Percentiles rank a stretch among this genome's conserved stretches.
Evolutionary conservation across 2,329 filamentous ascomycete species (phyloP).

Genomic region (Gremmenia infestans): DNA sequence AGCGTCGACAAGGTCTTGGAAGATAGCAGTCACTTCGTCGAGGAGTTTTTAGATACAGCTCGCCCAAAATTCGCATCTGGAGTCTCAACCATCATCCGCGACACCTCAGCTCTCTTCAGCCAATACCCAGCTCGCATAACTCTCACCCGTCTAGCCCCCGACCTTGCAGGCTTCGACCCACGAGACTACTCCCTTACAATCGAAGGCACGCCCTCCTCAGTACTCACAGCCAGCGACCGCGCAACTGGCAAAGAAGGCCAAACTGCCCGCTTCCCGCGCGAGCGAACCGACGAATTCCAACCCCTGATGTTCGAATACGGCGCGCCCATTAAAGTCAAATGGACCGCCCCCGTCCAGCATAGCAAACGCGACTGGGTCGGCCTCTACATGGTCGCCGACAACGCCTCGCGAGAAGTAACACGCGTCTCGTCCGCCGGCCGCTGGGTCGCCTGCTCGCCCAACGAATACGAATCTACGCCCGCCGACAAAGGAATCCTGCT

Average conservation of each 20-base stretch:
- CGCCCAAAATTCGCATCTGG: conserved; percentile 81
- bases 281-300: conserved; percentile 56
- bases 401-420: conserved; percentile 77
- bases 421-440: conserved; percentile 80
- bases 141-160: conserved; percentile 72
- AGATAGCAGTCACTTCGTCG: conserved; percentile 81
- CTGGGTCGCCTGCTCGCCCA: conserved; percentile 78
- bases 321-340: conserved; percentile 80
- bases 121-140: conserved; percentile 83
- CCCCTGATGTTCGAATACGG: conserved; percentile 84
- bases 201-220: conserved; percentile 55
- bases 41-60: conserved; percentile 82
- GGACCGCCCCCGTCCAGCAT: conserved; percentile 84
- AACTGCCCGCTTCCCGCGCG: conserved; percentile 60
- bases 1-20: conserved; percentile 84
- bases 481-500: conserved; percentile 73
- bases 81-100: conserved; percentile 80
- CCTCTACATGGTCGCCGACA: conserved; percentile 93
- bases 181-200: conserved; percentile 76
- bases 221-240: conserved; percentile 50
- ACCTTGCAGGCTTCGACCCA: conserved; percentile 73
- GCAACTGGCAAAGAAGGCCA: conserved; percentile 70
- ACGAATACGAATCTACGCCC: conserved; percentile 68
- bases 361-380: conserved; percentile 93
- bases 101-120: conserved; percentile 83